phyloP scores from a whole-genome alignment of 257 asterid genomes.

The Jasminum sambac region DNA sequence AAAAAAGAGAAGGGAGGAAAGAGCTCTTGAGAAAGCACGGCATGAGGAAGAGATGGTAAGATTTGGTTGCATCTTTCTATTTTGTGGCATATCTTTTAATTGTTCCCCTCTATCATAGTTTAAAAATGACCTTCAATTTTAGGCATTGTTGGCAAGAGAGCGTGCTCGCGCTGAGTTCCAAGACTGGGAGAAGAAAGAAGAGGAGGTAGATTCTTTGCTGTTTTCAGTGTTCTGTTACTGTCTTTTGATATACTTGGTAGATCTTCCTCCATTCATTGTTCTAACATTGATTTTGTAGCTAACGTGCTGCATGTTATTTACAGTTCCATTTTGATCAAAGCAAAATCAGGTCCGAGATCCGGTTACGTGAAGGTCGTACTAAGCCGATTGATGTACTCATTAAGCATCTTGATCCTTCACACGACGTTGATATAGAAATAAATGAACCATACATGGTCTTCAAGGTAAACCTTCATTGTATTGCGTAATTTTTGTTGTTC shows the following conservation, averaged over 20 bases:
- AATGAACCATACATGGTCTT: constrained; percentile 92
- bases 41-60: constrained; percentile 95
- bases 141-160: constrained; percentile 90
- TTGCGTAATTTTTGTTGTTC: constrained; percentile 6
- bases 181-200: constrained; percentile 99
- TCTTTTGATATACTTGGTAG: constrained; percentile 11
- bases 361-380: constrained; percentile 87
- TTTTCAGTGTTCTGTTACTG: constrained; percentile 10
- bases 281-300: constrained; percentile 17
- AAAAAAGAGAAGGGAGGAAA: constrained; percentile 93
- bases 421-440: constrained; percentile 74
- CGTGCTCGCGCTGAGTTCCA: constrained; percentile 97
- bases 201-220: constrained; percentile 52
- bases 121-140: constrained; percentile 24
- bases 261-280: neutral
- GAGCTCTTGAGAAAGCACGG: constrained; percentile 95
- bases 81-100: neutral
- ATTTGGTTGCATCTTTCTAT: constrained; percentile 20
- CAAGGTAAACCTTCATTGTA: constrained; percentile 43
- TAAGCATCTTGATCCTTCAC: constrained; percentile 83
- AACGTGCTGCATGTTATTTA: constrained; percentile 25
- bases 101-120: constrained; percentile 2
- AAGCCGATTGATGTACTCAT: constrained; percentile 92
- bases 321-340: constrained; percentile 98
- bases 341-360: constrained; percentile 88